phyloP scores from a whole-genome alignment of 371 early-diverging fungal species.

The Apophysomyces ossiformis region DNA sequence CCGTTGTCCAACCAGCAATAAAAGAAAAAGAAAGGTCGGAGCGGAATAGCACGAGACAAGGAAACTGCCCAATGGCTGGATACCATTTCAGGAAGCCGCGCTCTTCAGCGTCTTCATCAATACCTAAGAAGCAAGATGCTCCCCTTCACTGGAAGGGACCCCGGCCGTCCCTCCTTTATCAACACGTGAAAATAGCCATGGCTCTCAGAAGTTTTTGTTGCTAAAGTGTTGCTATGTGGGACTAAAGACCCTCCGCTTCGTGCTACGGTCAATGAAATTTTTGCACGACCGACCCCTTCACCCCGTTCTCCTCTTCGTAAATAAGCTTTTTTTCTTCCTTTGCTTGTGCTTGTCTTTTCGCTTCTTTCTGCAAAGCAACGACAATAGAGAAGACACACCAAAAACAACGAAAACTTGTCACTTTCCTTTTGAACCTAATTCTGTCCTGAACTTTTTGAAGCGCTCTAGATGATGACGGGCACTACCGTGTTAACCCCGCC shows the following conservation, averaged over 20 bases:
- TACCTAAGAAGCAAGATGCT: neutral
- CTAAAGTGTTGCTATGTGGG: slow-evolving; percentile 1
- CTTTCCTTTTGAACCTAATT: neutral
- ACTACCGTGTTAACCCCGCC: slow-evolving; percentile 25
- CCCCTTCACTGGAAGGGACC: neutral
- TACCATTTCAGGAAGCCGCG: slow-evolving; percentile 7
- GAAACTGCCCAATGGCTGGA: neutral
- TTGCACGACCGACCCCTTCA: slow-evolving; percentile 10
- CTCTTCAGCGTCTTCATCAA: neutral
- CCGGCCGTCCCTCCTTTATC: neutral
- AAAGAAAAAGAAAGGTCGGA: neutral
- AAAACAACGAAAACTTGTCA: neutral
- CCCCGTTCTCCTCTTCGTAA: slow-evolving; percentile 12
- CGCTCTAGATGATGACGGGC: slow-evolving; percentile 21
- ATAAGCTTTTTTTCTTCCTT: slow-evolving; percentile 8
- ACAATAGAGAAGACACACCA: slow-evolving; percentile 1
- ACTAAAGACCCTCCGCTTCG: slow-evolving; percentile 11
- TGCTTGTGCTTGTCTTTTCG: neutral
- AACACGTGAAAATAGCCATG: slow-evolving; percentile 7
- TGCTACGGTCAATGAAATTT: slow-evolving; percentile 3
- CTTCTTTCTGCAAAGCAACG: neutral
- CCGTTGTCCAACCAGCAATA: slow-evolving; percentile 6
- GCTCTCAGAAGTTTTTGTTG: slow-evolving; percentile 7
- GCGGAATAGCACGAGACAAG: slow-evolving; percentile 5
- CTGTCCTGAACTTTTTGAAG: neutral